phyloP scores from a whole-genome alignment of 2,329 filamentous ascomycete species.

The Rutstroemia sp. region DNA sequence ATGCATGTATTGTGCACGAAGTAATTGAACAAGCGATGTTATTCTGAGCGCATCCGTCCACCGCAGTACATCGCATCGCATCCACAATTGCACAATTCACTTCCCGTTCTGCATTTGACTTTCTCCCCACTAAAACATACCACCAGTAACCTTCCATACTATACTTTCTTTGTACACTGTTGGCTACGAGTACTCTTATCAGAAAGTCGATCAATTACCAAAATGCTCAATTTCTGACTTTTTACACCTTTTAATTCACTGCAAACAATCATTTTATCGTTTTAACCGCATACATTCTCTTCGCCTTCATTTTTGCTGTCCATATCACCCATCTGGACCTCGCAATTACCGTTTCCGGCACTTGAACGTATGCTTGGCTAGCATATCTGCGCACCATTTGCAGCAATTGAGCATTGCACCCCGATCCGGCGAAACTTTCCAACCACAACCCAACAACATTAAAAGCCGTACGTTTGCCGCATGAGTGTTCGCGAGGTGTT shows the following conservation, averaged over 20 bases:
- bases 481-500: constrained; percentile 1
- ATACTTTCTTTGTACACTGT: background rate
- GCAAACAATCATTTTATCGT: constrained; percentile 2
- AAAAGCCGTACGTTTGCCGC: constrained; percentile 6
- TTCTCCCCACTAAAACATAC: background rate
- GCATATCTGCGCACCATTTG: background rate
- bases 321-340: background rate
- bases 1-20: no score
- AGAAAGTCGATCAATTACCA: background rate
- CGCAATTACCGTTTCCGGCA: background rate
- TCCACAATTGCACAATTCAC: no score
- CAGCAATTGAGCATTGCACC: constrained; percentile 1
- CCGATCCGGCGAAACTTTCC: constrained; percentile 6
- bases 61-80: no score
- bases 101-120: background rate
- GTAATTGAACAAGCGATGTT: no score
- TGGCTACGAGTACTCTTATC: background rate
- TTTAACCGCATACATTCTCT: background rate
- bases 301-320: background rate
- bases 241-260: constrained; percentile 9
- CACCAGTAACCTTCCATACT: background rate
- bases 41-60: no score
- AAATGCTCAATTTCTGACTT: background rate
- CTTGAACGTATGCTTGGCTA: constrained; percentile 3
- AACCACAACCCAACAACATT: background rate